Conservation (phyloP, 2,329 filamentous ascomycete genomes). For the Phoma sp. region DNA sequence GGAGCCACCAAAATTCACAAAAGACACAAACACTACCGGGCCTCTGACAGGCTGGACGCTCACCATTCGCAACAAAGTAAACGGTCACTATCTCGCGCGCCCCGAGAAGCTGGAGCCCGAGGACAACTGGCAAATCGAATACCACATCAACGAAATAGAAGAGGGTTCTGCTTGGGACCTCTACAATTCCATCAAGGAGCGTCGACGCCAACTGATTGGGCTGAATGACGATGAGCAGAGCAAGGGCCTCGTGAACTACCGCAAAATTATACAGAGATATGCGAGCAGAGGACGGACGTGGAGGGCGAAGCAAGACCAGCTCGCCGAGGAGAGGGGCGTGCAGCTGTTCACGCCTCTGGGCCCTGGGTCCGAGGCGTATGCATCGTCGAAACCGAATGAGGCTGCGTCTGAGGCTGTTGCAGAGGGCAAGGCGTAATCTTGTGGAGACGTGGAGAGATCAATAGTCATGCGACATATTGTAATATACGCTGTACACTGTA, state of each 20-base stretch:
- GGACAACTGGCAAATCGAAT: constrained; percentile 77
- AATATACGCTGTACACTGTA: constrained; percentile 6
- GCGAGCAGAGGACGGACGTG: constrained; percentile 65
- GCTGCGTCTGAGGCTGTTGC: background rate
- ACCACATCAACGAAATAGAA: constrained; percentile 68
- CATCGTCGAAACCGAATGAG: background rate
- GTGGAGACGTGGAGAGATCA: background rate
- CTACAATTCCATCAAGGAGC: constrained; percentile 55
- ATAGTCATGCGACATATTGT: constrained; percentile 1
- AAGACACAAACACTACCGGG: constrained; percentile 7
- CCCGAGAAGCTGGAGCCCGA: constrained; percentile 57
- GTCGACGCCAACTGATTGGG: constrained; percentile 57
- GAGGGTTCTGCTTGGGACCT: constrained; percentile 21
- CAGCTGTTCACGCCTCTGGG: constrained; percentile 43
- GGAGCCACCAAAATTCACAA: background rate
- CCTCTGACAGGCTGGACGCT: constrained; percentile 73
- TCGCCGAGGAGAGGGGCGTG: constrained; percentile 55
- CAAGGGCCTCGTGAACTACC: constrained; percentile 52
- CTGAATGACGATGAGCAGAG: constrained; percentile 52
- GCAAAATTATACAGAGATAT: constrained; percentile 52
- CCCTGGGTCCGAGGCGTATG: constrained; percentile 30
- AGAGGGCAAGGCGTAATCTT: background rate
- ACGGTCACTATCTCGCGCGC: constrained; percentile 67
- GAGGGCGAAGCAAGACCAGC: constrained; percentile 61
- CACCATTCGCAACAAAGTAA: constrained; percentile 74